These are phyloP conservation scores for Ogataea hybrid DNA, from an alignment of 1,139 yeast genomes.

Conservation along the genomic window DNA sequence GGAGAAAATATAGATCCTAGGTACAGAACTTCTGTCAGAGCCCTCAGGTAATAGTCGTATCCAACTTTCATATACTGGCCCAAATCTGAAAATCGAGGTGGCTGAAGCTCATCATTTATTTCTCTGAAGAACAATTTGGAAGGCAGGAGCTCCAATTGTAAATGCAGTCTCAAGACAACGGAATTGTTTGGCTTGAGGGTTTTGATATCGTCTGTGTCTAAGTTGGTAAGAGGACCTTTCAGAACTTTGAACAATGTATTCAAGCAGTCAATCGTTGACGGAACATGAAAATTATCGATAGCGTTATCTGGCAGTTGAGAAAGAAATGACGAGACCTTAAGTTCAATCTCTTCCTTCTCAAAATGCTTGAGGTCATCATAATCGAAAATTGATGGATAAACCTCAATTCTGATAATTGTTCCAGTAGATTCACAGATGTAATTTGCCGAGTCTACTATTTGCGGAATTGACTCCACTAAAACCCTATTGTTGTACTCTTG, in stretches of 20 bases:
- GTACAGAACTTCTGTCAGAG: slow-evolving; percentile 43
- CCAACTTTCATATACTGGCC: slow-evolving; percentile 22
- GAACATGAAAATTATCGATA: slow-evolving; percentile 30
- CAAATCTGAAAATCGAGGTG: slow-evolving; percentile 51
- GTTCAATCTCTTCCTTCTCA: slow-evolving; percentile 37
- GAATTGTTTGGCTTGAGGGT: slow-evolving; percentile 48
- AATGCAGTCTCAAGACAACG: slow-evolving; percentile 49
- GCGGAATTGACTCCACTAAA: slow-evolving; percentile 30
- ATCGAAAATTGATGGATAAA: slow-evolving; percentile 40
- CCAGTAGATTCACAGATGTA: slow-evolving; percentile 43
- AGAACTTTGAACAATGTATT: slow-evolving; percentile 57
- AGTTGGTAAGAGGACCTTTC: slow-evolving; percentile 55
- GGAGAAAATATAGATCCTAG: slow-evolving; percentile 33
- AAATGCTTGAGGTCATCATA: slow-evolving; percentile 37
- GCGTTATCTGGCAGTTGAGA: slow-evolving; percentile 29
- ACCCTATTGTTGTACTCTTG: slow-evolving; percentile 23
- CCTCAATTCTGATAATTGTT: slow-evolving; percentile 41
- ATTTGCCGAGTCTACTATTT: slow-evolving; percentile 40
- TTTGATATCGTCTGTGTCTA: slow-evolving; percentile 43
- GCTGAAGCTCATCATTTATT: slow-evolving; percentile 42
- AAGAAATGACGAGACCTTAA: slow-evolving; percentile 35
- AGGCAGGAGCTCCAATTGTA: slow-evolving; percentile 53
- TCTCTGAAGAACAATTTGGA: slow-evolving; percentile 45
- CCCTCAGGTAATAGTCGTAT: slow-evolving; percentile 43
- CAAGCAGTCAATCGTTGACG: slow-evolving; percentile 53